Base-by-base conservation (phyloP, 768 basidiomycete genomes). In the Hortiboletus flavorubellus region DNA sequence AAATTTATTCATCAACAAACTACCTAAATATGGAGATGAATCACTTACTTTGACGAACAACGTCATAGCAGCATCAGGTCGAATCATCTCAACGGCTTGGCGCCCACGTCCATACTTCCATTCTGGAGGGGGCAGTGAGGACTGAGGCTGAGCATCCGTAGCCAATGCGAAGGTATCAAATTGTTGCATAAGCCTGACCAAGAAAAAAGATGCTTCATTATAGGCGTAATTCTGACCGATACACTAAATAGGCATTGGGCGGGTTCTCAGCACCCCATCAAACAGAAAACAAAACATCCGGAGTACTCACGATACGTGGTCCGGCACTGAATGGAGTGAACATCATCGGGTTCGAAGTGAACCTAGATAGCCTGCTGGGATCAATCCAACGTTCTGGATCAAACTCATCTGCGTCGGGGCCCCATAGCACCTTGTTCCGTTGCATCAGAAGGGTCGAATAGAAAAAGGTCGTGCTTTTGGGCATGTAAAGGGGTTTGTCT, bases 371-470 rank as follows among this genome's bases (percentile, higher is more conserved):
- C n/a, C 81, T 75, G 31, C 72, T 72, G 0, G 80, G 78, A 38
- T 87, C 79, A 6, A 89, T 71, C 91, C 91, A 93, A 39, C 91
- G 78, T 33, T 89, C 85, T 7, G 89, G 89, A 52, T 87, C 80
- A 66, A 91, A 93, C n/a, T 77, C 78, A 62, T 89, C 80, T 0
- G 89, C 89, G 57, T 91, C 87, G 0, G 74, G 62, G 3, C 91
- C 91, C 91, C 90, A 93, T 0, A 89, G 71, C 16, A 74, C 77
- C 42, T 76, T 74, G 59, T 84, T 85, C 0, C 88, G 80, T 51
- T 92, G 91, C 51, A 81, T 82, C 39, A 89, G 72, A 33, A 89
- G 69, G 0, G 84, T 79, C 23, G 82, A 70, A 66, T 81, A 85
- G 51, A 85, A 79, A 46, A 90, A 78, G 0, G 74, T 75, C 2